phyloP scores from a whole-genome alignment of 78 protist species.

The Tieghemostelium lacteum region DNA sequence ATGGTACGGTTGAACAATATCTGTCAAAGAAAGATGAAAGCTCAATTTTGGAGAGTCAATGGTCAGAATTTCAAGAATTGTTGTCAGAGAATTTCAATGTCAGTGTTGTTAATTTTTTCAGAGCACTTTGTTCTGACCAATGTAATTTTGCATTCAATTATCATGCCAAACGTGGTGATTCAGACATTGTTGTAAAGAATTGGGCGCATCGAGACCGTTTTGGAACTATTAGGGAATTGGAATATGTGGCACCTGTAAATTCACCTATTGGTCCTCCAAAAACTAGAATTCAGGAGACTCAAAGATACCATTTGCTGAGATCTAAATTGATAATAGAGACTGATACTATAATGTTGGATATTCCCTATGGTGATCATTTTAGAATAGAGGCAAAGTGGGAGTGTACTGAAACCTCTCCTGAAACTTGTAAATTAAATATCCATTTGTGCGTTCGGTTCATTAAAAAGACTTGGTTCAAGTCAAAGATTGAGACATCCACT shows the following conservation, averaged over 20 bases:
- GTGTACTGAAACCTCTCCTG: slow-evolving; percentile 46
- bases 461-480: slow-evolving; percentile 84
- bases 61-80: slow-evolving; percentile 61
- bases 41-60: slow-evolving; percentile 64
- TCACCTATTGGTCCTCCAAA: slow-evolving; percentile 84
- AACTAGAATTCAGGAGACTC: slow-evolving; percentile 80
- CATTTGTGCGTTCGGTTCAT: slow-evolving; percentile 56
- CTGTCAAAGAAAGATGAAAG: slow-evolving; percentile 24
- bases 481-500: slow-evolving; percentile 76
- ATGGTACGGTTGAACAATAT: slow-evolving; percentile 43
- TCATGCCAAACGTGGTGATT: slow-evolving; percentile 66
- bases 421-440: slow-evolving; percentile 54
- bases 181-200: slow-evolving; percentile 25
- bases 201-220: slow-evolving; percentile 53
- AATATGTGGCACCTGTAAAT: slow-evolving; percentile 79
- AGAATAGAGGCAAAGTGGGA: slow-evolving; percentile 86
- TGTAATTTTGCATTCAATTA: slow-evolving; percentile 59
- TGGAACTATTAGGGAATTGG: slow-evolving; percentile 71
- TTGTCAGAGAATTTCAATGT: slow-evolving; percentile 54
- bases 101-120: slow-evolving; percentile 52
- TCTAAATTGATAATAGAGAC: slow-evolving; percentile 48
- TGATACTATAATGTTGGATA: slow-evolving; percentile 79
- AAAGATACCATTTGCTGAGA: slow-evolving; percentile 61
- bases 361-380: slow-evolving; percentile 85
- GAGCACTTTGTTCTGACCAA: slow-evolving; percentile 55